These are phyloP conservation scores for Rhodamnia rubescens DNA, from an alignment of 345 rosid genomes.

Conservation along the genomic window DNA sequence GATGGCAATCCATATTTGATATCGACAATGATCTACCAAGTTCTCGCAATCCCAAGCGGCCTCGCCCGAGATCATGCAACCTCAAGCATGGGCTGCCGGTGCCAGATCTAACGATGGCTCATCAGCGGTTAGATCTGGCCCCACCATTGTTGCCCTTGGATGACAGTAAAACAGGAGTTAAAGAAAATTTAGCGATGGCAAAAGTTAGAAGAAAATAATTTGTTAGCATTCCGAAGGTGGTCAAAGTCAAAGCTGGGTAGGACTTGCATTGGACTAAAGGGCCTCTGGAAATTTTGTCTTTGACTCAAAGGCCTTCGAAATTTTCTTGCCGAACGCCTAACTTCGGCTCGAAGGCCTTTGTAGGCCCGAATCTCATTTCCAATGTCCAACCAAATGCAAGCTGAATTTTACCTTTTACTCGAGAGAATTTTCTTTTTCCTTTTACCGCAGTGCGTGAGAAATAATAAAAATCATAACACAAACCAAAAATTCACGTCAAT, in stretches of 20 bases:
- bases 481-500: background rate
- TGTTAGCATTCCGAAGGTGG: background rate
- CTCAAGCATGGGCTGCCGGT: background rate
- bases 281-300: background rate
- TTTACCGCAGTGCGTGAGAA: background rate
- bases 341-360: background rate
- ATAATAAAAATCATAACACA: background rate
- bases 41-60: background rate
- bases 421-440: background rate
- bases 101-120: background rate
- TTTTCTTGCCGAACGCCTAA: background rate
- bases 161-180: background rate
- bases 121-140: fast-evolving
- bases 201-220: background rate
- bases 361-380: background rate
- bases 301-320: background rate
- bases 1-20: fast-evolving
- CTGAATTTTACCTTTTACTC: background rate
- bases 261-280: background rate
- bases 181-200: background rate
- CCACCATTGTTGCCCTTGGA: fast-evolving
- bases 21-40: fast-evolving
- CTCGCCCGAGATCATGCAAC: background rate
- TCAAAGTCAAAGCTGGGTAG: background rate
- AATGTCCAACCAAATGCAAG: background rate